Percentiles rank a stretch among this genome's conserved stretches.
Conservation (phyloP, 2,329 filamentous ascomycete genomes). For the Aspergillus piperis region DNA sequence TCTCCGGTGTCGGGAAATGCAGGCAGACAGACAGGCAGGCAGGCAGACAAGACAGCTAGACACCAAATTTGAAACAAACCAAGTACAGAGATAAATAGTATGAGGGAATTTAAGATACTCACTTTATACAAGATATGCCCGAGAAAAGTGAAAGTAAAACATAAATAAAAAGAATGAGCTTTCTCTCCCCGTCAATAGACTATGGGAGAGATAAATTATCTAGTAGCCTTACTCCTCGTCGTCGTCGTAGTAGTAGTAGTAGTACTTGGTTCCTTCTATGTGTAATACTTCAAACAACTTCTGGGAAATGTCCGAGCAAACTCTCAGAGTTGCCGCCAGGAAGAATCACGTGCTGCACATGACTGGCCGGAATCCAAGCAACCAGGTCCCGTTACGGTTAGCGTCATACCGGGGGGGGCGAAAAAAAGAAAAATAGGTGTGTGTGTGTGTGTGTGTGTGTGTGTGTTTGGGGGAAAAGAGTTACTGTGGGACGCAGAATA, state of each 20-base stretch:
- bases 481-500: constrained; percentile 4
- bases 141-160: neutral
- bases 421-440: too few relatives aligned
- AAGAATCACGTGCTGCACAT: constrained; percentile 11
- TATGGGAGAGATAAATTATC: too few relatives aligned
- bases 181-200: too few relatives aligned
- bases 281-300: neutral
- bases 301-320: neutral
- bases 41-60: too few relatives aligned
- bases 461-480: neutral
- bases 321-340: neutral
- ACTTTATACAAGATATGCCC: too few relatives aligned
- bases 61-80: neutral
- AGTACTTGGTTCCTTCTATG: neutral
- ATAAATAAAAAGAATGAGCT: neutral
- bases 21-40: neutral
- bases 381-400: neutral
- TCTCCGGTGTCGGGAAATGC: constrained; percentile 21
- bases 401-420: neutral
- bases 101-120: too few relatives aligned
- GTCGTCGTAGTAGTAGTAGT: neutral
- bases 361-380: neutral
- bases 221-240: neutral
- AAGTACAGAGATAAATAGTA: neutral
- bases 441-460: too few relatives aligned